Evolutionary conservation across 345 rosid genomes (phyloP).

Genomic region (Citrus medica): DNA sequence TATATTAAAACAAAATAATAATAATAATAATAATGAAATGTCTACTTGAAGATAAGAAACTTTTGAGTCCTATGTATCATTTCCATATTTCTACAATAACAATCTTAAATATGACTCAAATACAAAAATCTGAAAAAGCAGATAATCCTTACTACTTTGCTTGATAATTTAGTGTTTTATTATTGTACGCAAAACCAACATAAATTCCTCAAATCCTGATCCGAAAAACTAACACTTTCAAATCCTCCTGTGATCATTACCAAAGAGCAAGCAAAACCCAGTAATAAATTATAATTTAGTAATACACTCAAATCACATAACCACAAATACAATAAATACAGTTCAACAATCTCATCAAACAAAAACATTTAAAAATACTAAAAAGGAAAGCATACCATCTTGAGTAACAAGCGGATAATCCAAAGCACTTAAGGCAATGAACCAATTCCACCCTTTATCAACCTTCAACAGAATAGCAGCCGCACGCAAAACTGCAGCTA

Average conservation of each 20-base stretch:
- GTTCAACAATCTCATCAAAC: not conserved
- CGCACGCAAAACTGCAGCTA: conserved; percentile 68
- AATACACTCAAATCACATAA: not conserved
- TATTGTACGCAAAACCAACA: not conserved
- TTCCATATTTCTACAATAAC: not conserved
- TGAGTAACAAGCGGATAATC: conserved; percentile 95
- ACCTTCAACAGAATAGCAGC: conserved; percentile 75
- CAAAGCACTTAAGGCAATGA: conserved; percentile 71
- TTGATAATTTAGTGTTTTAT: not conserved
- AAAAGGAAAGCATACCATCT: conserved; percentile 56
- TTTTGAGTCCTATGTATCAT: not conserved
- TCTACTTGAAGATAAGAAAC: not conserved
- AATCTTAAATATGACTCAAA: not conserved
- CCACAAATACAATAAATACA: not conserved
- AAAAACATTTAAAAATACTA: not conserved
- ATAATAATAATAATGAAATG: not conserved
- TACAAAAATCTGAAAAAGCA: not conserved
- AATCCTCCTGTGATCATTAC: not conserved
- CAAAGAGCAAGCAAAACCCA: not conserved
- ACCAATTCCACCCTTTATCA: conserved; percentile 89
- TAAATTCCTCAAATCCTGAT: not conserved
- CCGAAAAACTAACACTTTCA: not conserved
- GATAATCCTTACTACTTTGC: not conserved
- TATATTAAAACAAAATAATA: not conserved
- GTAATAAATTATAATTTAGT: not conserved